Conservation (phyloP, 2,329 filamentous ascomycete genomes). For the Epichloe scottii region DNA sequence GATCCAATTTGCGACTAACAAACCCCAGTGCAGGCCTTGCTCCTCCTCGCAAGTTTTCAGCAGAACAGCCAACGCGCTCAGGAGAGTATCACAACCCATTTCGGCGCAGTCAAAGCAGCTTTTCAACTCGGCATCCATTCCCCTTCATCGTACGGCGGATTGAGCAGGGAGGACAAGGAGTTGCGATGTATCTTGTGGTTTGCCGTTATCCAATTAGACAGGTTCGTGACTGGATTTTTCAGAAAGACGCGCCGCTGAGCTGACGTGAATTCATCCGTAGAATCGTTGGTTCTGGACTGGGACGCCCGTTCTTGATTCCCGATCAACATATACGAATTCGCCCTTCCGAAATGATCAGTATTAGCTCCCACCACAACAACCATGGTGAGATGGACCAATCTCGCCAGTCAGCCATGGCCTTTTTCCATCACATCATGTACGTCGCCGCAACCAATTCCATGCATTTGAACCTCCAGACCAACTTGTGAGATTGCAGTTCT, state of each 20-base stretch:
- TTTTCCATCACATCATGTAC: slow-evolving; percentile 12
- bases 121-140: slow-evolving; percentile 24
- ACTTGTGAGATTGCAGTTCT: slow-evolving; percentile 4
- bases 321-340: slow-evolving; percentile 7
- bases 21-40: slow-evolving; percentile 17
- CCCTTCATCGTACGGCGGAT: slow-evolving; percentile 14
- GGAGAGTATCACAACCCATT: slow-evolving; percentile 19
- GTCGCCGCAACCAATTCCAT: not conserved
- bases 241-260: not conserved
- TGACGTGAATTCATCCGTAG: not conserved
- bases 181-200: slow-evolving; percentile 18
- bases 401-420: slow-evolving; percentile 6
- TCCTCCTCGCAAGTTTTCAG: slow-evolving; percentile 20
- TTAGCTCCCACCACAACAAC: not conserved
- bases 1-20: not conserved
- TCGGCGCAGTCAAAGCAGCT: slow-evolving; percentile 18
- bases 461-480: not conserved
- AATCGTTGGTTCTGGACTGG: slow-evolving; percentile 12
- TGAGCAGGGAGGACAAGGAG: slow-evolving; percentile 13
- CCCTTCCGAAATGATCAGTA: slow-evolving; percentile 2
- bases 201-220: slow-evolving; percentile 19
- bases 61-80: slow-evolving; percentile 23
- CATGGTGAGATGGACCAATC: not conserved
- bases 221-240: slow-evolving; percentile 5
- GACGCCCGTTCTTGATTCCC: slow-evolving; percentile 11